Evolutionary conservation across 2,329 filamentous ascomycete genomes (phyloP).

Genomic region (Alternaria alternata): DNA sequence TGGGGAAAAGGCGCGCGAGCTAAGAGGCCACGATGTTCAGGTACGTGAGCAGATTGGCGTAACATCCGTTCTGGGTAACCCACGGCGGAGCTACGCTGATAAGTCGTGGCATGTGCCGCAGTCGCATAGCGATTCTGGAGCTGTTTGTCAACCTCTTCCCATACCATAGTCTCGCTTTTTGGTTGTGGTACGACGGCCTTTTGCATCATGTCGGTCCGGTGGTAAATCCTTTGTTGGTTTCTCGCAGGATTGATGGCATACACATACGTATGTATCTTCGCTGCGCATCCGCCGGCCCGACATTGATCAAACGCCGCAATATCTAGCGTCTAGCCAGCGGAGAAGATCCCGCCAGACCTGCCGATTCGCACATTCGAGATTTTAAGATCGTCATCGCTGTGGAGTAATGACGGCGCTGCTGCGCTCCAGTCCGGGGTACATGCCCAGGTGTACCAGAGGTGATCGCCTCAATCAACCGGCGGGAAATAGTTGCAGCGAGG

Average conservation of each 20-base stretch:
- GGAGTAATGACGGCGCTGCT: conserved; percentile 25
- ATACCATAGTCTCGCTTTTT: background rate
- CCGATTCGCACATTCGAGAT: conserved; percentile 23
- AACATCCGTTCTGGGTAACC: background rate
- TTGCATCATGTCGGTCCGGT: background rate
- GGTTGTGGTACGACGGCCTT: background rate
- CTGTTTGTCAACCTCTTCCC: background rate
- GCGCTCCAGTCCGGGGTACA: conserved; percentile 39
- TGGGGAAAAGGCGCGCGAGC: conserved; percentile 10
- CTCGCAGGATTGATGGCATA: background rate
- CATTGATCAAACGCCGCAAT: conserved; percentile 17
- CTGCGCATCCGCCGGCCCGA: conserved; percentile 15
- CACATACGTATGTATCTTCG: conserved; percentile 1
- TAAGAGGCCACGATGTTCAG: conserved; percentile 24
- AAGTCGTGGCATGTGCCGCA: conserved; percentile 16
- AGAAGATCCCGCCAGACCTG: conserved; percentile 21
- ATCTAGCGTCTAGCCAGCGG: conserved; percentile 7
- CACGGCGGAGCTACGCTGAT: conserved; percentile 18
- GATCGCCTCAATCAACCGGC: conserved; percentile 12
- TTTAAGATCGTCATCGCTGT: conserved; percentile 27
- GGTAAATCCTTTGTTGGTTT: background rate
- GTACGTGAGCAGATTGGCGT: conserved; percentile 28
- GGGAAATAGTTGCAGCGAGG: conserved; percentile 3
- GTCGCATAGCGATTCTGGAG: conserved; percentile 7
- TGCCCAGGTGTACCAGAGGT: conserved; percentile 17